Conservation (phyloP, 2,329 filamentous ascomycete genomes). For the Aspergillus neotritici region DNA sequence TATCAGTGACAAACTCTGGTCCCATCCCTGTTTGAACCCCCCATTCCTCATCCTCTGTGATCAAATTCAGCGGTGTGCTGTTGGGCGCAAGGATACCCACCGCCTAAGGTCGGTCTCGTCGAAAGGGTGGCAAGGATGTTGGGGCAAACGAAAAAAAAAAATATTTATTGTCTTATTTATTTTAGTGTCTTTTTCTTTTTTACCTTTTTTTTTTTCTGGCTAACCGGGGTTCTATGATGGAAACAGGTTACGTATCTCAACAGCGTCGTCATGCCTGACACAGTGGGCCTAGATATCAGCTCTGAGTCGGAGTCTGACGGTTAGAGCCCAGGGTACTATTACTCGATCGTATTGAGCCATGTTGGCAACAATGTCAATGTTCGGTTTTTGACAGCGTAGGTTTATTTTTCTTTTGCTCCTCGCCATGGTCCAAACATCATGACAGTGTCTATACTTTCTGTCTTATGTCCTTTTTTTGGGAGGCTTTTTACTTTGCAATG, state of each 20-base stretch:
- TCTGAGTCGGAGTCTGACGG: constrained; percentile 26
- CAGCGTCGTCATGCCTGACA: constrained; percentile 67
- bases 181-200: no score
- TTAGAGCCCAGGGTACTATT: background rate
- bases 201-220: no score
- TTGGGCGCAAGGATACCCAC: constrained; percentile 16
- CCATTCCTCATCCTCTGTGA: constrained; percentile 14
- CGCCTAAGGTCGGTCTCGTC: constrained; percentile 5
- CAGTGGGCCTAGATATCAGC: constrained; percentile 40
- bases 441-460: no score
- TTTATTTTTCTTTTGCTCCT: no score
- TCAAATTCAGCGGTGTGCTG: constrained; percentile 17
- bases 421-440: no score
- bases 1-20: constrained; percentile 11
- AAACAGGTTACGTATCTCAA: constrained; percentile 65
- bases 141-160: background rate
- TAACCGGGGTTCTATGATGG: no score
- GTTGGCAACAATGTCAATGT: no score
- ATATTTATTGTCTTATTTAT: no score
- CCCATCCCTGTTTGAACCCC: constrained; percentile 8
- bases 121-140: constrained; percentile 6
- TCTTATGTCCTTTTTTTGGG: no score
- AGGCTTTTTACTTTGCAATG: no score
- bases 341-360: no score
- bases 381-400: no score